Evolutionary conservation across 768 basidiomycete genomes (phyloP).

Genomic region (Hericium erinaceus): DNA sequence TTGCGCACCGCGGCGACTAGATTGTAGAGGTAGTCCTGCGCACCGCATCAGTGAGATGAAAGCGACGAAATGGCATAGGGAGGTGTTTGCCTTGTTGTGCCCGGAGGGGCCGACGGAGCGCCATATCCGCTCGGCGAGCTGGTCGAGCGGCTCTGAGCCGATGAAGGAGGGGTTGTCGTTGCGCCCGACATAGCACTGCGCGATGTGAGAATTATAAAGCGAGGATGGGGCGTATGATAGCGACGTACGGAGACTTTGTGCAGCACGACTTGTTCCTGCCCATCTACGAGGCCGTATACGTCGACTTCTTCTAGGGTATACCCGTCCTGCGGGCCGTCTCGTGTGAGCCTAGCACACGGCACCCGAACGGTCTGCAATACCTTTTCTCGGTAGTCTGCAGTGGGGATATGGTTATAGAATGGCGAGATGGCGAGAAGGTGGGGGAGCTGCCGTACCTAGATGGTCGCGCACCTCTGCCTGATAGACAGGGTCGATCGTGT

Average conservation of each 20-base stretch:
- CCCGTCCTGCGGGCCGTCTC: constrained; percentile 51
- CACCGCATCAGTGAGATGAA: not conserved
- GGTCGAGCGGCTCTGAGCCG: constrained; percentile 70
- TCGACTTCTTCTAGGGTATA: constrained; percentile 79
- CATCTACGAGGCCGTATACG: constrained; percentile 52
- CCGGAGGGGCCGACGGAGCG: constrained; percentile 79
- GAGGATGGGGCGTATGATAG: constrained; percentile 38
- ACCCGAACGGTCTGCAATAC: constrained; percentile 22
- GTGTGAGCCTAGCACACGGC: not conserved
- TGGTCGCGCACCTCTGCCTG: constrained; percentile 74
- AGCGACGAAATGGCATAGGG: not conserved
- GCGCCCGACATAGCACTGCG: constrained; percentile 78
- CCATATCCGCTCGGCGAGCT: constrained; percentile 63
- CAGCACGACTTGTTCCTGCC: constrained; percentile 45
- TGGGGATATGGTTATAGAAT: too few species aligned
- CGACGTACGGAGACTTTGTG: constrained; percentile 33
- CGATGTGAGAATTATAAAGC: not conserved
- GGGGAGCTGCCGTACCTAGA: constrained; percentile 43
- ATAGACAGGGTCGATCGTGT: constrained; percentile 74
- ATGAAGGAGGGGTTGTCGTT: constrained; percentile 86
- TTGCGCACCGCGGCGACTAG: constrained; percentile 65
- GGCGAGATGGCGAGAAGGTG: too few species aligned
- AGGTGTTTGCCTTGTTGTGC: constrained; percentile 60
- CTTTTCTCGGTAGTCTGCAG: constrained; percentile 74
- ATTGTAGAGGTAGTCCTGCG: constrained; percentile 78